Evolutionary conservation across 192 early-diverging fungal genomes (phyloP), one percentile per base, ranked within the genome.

Genomic region (Podila clonocystis): DNA sequence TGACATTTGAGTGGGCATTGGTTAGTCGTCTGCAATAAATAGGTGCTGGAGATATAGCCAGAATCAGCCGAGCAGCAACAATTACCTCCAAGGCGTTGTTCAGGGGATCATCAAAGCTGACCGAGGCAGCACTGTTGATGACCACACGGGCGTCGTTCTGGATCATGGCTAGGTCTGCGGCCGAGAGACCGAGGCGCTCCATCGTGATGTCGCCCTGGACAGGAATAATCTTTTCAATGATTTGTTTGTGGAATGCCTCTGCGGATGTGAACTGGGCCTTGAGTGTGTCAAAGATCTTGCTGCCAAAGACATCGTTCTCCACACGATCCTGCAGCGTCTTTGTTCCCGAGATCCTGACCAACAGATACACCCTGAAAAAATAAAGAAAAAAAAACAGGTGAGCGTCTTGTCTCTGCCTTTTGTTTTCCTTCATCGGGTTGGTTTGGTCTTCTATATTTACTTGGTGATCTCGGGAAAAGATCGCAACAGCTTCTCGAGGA

Each of bases 111-210:
- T 83, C 82, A 50, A 80, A 78, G 50, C 84, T 84, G 17, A 84
- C 72, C n/a, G 78, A 84, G 12, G 78, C 87, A 36, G 85, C 87
- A 61, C 87, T 85, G 26, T 88, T 83, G 20, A 88, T 76, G 15
- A 88, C 78, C 2, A 88, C 63, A 30, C 74, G 75, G 0, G 74
- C 72, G 50, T 88, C 71, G 26, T 76, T 75, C 33, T 85, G 72
- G 15, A 88, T 58, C 69, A 80, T 74, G 7, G 52, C 68, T 33
- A 74, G 62, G 45, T 88, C 83, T 2, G 71, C 26, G 12, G 78
- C 72, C n/a, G 82, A 74, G 2, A 88, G 67, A 1, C 82, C 87
- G 1, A 88, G 66, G 11, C 48, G 61, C 13, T 80, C 78, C 11
- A 73, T 24, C 0, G 77, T 82, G 3, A 88, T 65, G 29, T 88